These are phyloP conservation scores for Apiospora saccharicola DNA, from an alignment of 2,329 filamentous ascomycete species.

Conservation along the genomic window DNA sequence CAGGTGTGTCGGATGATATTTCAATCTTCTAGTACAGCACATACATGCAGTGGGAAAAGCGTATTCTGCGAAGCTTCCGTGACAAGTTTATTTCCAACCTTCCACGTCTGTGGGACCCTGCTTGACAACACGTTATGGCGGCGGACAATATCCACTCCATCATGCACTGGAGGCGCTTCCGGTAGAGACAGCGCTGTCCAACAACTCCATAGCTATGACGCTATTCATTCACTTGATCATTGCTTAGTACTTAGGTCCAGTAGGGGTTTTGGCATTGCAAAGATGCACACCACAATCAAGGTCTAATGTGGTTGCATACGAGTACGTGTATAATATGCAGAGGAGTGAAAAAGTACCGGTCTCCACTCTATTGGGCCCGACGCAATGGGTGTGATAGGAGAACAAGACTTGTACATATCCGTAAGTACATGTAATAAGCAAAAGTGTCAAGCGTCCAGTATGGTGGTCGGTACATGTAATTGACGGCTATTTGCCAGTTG, in stretches of 20 bases:
- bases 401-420: background rate
- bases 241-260: background rate
- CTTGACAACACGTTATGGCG: constrained; percentile 7
- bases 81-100: constrained; percentile 7
- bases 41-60: background rate
- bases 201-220: background rate
- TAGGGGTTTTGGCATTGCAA: background rate
- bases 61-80: background rate
- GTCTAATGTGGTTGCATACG: background rate
- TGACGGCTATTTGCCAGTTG: background rate
- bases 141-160: constrained; percentile 4
- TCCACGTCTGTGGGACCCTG: constrained; percentile 5
- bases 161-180: background rate
- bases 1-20: constrained; percentile 2
- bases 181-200: background rate
- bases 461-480: background rate
- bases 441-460: background rate
- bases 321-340: background rate
- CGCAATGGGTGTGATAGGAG: constrained; percentile 7
- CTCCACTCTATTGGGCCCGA: constrained; percentile 18
- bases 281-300: background rate
- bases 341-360: background rate
- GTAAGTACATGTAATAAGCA: background rate
- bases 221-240: background rate
- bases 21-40: background rate